Evolutionary conservation across 345 rosid species (phyloP).

Genomic region (Sisymbrium irio): DNA sequence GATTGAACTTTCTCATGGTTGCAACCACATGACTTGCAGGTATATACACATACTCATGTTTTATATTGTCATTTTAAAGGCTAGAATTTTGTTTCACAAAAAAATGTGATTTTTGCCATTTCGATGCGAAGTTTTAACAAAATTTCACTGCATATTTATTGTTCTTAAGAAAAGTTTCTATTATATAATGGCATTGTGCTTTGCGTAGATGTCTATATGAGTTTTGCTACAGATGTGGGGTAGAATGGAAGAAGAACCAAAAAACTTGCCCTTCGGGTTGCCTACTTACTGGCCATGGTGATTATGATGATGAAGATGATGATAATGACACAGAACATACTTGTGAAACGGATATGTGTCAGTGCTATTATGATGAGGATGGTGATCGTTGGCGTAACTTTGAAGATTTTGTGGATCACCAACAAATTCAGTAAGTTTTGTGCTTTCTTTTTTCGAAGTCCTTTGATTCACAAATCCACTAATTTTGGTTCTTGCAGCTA

Average conservation of each 20-base stretch:
- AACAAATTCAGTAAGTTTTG: not conserved
- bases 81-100: too few species aligned
- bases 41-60: not conserved
- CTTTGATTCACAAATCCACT: not conserved
- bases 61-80: not conserved
- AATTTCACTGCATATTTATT: not conserved
- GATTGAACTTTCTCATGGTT: too few species aligned
- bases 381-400: not conserved
- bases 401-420: not conserved
- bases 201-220: constrained; percentile 44
- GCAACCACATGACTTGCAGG: constrained; percentile 58
- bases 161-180: not conserved
- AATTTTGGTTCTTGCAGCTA: not conserved
- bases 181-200: not conserved
- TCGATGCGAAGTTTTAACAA: not conserved
- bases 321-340: not conserved
- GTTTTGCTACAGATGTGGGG: constrained; percentile 56
- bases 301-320: not conserved
- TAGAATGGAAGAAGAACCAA: constrained; percentile 38
- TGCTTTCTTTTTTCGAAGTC: not conserved
- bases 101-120: too few species aligned
- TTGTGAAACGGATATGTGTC: not conserved
- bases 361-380: not conserved
- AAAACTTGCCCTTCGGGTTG: constrained; percentile 1
- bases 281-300: not conserved